These are phyloP conservation scores for Paraphysoderma sedebokerense DNA, from an alignment of 371 early-diverging fungal species.

Conservation along the genomic window DNA sequence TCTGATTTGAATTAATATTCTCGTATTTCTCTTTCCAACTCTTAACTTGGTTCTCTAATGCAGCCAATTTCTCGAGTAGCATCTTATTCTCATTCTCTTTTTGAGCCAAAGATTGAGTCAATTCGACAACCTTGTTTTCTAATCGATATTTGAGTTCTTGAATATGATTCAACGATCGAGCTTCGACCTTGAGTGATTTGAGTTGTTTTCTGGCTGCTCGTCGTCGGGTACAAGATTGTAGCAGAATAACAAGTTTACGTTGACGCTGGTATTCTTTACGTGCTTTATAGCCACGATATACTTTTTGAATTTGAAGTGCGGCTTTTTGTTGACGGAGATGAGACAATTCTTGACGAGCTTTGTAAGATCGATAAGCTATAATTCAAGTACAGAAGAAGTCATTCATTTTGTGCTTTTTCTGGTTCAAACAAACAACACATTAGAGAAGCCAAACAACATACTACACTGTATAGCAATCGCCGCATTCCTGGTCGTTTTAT, in stretches of 20 bases:
- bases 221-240: slow-evolving; percentile 69
- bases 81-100: slow-evolving; percentile 50
- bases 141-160: slow-evolving; percentile 80
- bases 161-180: slow-evolving; percentile 71
- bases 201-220: slow-evolving; percentile 43
- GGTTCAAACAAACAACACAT: too few relatives aligned
- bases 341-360: slow-evolving; percentile 32
- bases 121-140: slow-evolving; percentile 86
- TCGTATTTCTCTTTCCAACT: slow-evolving; percentile 53
- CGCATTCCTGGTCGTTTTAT: slow-evolving; percentile 13
- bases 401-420: too few relatives aligned
- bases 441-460: too few relatives aligned
- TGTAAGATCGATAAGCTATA: slow-evolving; percentile 4
- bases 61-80: slow-evolving; percentile 27
- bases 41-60: slow-evolving; percentile 42
- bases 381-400: too few relatives aligned
- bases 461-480: slow-evolving; percentile 18
- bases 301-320: slow-evolving; percentile 47
- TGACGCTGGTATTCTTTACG: slow-evolving; percentile 34
- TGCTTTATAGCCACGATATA: slow-evolving; percentile 21
- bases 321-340: slow-evolving; percentile 38
- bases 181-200: slow-evolving; percentile 52
- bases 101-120: slow-evolving; percentile 63
- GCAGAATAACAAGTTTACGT: slow-evolving; percentile 31
- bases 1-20: slow-evolving; percentile 15